phyloP scores from a whole-genome alignment of 768 basidiomycete genomes.

The Bullera alba region DNA sequence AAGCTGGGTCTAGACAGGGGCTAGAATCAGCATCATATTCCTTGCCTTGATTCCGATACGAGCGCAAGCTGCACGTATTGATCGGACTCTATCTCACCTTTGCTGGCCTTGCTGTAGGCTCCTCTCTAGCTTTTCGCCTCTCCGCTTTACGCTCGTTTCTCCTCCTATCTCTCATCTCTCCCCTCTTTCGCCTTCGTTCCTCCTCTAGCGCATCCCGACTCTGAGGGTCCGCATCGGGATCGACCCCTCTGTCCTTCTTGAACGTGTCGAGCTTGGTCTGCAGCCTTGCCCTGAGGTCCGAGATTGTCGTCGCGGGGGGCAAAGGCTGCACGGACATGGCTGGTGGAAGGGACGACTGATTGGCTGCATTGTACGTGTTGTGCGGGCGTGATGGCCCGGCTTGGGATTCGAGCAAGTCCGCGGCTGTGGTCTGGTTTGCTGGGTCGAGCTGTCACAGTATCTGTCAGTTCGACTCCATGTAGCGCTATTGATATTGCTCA shows the following conservation, averaged over 20 bases:
- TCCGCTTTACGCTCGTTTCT: conserved; percentile 81
- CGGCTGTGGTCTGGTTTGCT: conserved; percentile 68
- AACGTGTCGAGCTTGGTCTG: conserved; percentile 40
- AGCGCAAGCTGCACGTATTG: background rate
- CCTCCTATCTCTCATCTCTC: conserved; percentile 73
- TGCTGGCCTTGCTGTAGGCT: conserved; percentile 27
- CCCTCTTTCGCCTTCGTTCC: conserved; percentile 67
- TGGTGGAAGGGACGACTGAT: conserved; percentile 3
- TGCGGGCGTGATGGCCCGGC: conserved; percentile 46
- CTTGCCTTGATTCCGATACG: background rate
- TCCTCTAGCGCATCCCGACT: conserved; percentile 77
- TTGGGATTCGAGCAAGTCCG: conserved; percentile 54
- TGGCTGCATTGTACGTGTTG: conserved; percentile 51
- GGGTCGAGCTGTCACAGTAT: conserved; percentile 75
- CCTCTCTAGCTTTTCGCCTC: conserved; percentile 60
- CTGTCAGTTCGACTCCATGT: background rate
- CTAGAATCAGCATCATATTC: background rate
- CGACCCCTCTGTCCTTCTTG: conserved; percentile 24
- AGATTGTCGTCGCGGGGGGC: conserved; percentile 38
- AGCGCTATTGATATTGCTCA: conserved; percentile 28
- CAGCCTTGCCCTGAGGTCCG: conserved; percentile 33
- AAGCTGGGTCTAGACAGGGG: conserved; percentile 29
- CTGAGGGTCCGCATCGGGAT: conserved; percentile 49
- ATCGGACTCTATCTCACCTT: conserved; percentile 26
- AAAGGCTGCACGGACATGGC: conserved; percentile 24